Evolutionary conservation across 108 stramenopile genomes (phyloP).

Genomic region (Bacterosira constricta): DNA sequence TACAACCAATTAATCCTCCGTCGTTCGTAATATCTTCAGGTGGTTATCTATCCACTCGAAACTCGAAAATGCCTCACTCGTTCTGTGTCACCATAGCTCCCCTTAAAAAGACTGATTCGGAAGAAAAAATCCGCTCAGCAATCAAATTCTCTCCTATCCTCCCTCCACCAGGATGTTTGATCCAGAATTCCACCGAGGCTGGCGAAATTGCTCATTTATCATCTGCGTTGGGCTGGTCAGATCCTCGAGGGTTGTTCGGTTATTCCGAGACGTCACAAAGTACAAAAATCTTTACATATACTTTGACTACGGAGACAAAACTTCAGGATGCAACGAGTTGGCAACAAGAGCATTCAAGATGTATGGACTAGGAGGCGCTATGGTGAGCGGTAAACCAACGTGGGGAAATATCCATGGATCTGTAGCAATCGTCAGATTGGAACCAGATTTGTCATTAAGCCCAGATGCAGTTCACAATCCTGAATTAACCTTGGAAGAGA

Average conservation of each 20-base stretch:
- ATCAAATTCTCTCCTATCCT: background rate
- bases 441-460: slow-evolving; percentile 12
- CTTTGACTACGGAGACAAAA: slow-evolving; percentile 14
- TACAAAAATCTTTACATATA: slow-evolving; percentile 16
- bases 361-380: slow-evolving; percentile 19
- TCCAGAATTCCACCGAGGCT: background rate
- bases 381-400: background rate
- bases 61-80: too few relatives aligned
- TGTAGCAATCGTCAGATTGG: slow-evolving; percentile 4
- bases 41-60: too few relatives aligned
- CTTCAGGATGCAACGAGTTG: slow-evolving; percentile 2
- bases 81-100: too few relatives aligned
- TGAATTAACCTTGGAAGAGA: slow-evolving; percentile 3
- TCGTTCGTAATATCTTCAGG: too few relatives aligned
- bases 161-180: background rate
- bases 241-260: slow-evolving; percentile 11
- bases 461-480: slow-evolving; percentile 8
- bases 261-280: slow-evolving; percentile 15
- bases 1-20: too few relatives aligned
- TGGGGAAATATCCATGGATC: slow-evolving; percentile 18
- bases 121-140: slow-evolving; percentile 7
- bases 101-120: too few relatives aligned
- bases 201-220: slow-evolving; percentile 4
- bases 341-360: slow-evolving; percentile 11
- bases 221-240: slow-evolving; percentile 8